Percentiles rank a stretch among this genome's conserved stretches.
phyloP scores from a whole-genome alignment of 179 eudicot genomes.

The Patellifolia procumbens region DNA sequence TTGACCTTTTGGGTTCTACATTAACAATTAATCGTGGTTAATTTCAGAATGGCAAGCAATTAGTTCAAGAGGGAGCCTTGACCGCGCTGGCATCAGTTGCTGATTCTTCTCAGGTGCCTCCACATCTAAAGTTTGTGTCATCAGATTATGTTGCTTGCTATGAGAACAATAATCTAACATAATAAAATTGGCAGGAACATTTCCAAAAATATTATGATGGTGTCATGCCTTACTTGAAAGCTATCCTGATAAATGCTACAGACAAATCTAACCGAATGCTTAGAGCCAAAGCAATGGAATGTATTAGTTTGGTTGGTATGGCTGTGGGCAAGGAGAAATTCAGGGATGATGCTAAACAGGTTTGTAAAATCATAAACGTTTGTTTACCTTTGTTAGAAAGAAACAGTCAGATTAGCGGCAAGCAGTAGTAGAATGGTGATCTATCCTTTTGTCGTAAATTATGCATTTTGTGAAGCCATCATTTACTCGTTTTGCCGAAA shows the following conservation, averaged over 20 bases:
- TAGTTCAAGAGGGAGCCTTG: conserved; percentile 99
- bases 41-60: conserved; percentile 88
- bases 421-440: not conserved
- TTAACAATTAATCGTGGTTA: not conserved
- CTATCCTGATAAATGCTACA: conserved; percentile 85
- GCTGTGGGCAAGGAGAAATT: conserved; percentile 99
- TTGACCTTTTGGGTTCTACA: not conserved
- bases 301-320: conserved; percentile 97
- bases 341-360: conserved; percentile 98
- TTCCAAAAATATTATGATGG: conserved; percentile 95
- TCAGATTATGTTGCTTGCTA: not conserved
- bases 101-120: conserved; percentile 89
- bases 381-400: not conserved
- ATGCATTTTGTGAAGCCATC: not conserved
- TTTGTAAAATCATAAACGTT: conserved; percentile 16
- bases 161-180: not conserved
- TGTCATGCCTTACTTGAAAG: conserved; percentile 96
- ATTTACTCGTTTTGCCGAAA: not conserved
- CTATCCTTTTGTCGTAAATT: not conserved
- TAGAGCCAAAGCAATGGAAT: conserved; percentile 99
- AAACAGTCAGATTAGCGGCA: not conserved
- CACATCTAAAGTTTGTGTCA: not conserved
- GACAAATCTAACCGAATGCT: conserved; percentile 98
- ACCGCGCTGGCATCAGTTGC: conserved; percentile 99
- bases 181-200: conserved; percentile 57